phyloP scores from a whole-genome alignment of 495 filamentous ascomycete species.

The Neurospora terricola region DNA sequence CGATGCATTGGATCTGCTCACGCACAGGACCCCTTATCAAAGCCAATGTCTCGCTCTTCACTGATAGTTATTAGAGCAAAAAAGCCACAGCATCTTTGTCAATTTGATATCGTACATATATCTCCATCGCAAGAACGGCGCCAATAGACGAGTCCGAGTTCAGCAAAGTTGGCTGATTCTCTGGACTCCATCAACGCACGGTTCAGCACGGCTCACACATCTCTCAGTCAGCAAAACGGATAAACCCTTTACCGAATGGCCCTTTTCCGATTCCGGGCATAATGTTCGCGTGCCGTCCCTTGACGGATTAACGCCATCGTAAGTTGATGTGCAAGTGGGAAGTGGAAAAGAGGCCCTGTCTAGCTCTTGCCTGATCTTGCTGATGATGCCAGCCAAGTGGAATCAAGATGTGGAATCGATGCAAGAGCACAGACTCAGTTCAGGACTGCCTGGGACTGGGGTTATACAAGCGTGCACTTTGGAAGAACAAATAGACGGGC shows the following conservation, averaged over 20 bases:
- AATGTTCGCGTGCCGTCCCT: background rate
- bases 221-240: background rate
- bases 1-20: background rate
- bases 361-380: background rate
- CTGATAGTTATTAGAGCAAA: background rate
- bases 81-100: background rate
- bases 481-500: background rate
- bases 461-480: background rate
- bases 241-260: background rate
- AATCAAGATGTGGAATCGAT: background rate
- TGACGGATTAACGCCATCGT: background rate
- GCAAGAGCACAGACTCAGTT: background rate
- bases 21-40: background rate
- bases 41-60: background rate
- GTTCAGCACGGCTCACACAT: background rate
- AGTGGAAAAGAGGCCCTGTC: background rate
- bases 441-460: background rate
- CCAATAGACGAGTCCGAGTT: background rate
- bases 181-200: background rate
- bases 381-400: background rate
- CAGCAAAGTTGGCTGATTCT: background rate
- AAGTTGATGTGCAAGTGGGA: background rate
- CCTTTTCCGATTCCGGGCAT: background rate
- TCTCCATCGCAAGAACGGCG: background rate
- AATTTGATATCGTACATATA: background rate